Base-by-base conservation (phyloP, 2,329 filamentous ascomycete genomes). In the Fusarium sp. region DNA sequence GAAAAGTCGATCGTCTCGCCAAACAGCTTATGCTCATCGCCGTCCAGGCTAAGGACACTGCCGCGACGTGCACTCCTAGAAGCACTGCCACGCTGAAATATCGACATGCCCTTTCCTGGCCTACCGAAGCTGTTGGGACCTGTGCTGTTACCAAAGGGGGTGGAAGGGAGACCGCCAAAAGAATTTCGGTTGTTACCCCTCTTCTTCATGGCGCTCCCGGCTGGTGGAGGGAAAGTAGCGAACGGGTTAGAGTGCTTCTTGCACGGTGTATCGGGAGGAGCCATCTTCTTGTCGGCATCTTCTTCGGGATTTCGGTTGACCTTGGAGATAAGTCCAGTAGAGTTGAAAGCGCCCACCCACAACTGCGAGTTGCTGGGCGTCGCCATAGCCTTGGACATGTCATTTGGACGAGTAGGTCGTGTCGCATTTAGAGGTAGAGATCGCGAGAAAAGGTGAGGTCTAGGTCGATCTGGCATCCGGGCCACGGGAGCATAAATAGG, bases 201-300 rank as follows among this genome's bases (percentile, higher is more conserved):
- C 90, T 87, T 78, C 81, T 91, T 92, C 59, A 91, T 85, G 12
- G 85, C 85, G 73, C 87, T 91, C 56, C 89, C 90, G 15, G 85
- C 83, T 2, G 84, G 84, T 3, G 86, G 87, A 2, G 90, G 89
- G 80, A 88, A 88, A 55, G 92, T 89, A 75, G 92, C 86, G 82
- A 95, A 89, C 62, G 91, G 83, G 73, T 89, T 91, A 7, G 87
- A 85, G 57, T 92, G 91, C 78, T 96, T 94, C 84, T 98, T 99
- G 82, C 96, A 98, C 2, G 96, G 96, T 3, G 96, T 99, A 78
- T 98, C 96, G 2, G 96, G 95, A 86, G 97, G 95, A 33, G 88
- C 87, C 76, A 89, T 84, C 78, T 91, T 90, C 80, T 86, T 83
- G 81, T 77, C 84, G 82, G 71, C 76, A 80, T 85, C 88, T 55